Evolutionary conservation across 2,329 filamentous ascomycete genomes (phyloP), one percentile per base, ranked within the genome.

Genomic region (Talaromyces sp.): DNA sequence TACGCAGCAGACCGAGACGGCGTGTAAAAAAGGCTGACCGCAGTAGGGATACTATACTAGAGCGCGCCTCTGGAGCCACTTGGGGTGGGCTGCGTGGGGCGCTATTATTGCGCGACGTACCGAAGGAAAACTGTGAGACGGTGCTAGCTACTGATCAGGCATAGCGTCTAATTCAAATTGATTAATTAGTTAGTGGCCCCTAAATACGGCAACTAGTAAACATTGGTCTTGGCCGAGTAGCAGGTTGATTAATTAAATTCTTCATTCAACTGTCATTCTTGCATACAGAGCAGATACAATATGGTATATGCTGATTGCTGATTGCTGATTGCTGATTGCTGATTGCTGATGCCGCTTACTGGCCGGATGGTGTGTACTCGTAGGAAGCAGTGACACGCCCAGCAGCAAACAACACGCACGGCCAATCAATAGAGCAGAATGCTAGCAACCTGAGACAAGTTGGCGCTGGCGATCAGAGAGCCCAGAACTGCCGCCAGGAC

Each of bases 391-490:
- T 16, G 45, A 27, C 47, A 50, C 22, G 24, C 22, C 22, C 22
- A 22, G 22, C 22, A 22, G 45, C 22, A 49, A 50, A 50, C 47
- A 31, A 50, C 45, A 49, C 45, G 16, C 5, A 27, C 47, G 47
- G 19, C 49, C 49, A 52, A 52, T 52, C 27, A 19, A 10, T 11
- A 19, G 9, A 37, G 35, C 19, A 16, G 14, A 24, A 9, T 11
- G 24, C 37, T 27, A 59, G 41, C 31, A 60, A 52, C 14, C 59
- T 61, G 59, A 61, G 59, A 61, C 59, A 61, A 52, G 33, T 19
- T 61, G 45, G 43, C 45, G 59, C 35, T 6, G 59, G 11, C 45
- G 47, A 61, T 61, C 59, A 56, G 52, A 39, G 19, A 52, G 47
- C 52, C 59, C 37, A 61, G 59, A 60, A 39, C 22, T n/a, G 33